These are phyloP conservation scores for Plenodomus tracheiphilus DNA, from an alignment of 2,329 filamentous ascomycete species.

Conservation along the genomic window DNA sequence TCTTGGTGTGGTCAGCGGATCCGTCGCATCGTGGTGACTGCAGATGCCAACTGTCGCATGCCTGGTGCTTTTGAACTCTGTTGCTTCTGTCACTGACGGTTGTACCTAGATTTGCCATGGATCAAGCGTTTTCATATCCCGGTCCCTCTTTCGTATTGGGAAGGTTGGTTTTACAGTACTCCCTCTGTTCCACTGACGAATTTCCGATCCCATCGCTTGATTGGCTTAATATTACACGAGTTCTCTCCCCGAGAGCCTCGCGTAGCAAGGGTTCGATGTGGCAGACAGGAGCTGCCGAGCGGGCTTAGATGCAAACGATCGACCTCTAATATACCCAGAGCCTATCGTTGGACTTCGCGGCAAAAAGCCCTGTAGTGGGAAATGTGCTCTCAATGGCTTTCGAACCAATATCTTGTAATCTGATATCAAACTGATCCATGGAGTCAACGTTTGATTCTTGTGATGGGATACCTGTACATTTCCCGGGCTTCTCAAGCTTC, in stretches of 20 bases:
- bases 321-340: slow-evolving; percentile 16
- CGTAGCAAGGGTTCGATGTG: slow-evolving; percentile 12
- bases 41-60: slow-evolving; percentile 7
- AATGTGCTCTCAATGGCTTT: background rate
- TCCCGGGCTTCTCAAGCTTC: background rate
- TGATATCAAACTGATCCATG: background rate
- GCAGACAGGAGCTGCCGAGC: slow-evolving; percentile 8
- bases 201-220: slow-evolving; percentile 2
- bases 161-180: background rate
- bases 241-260: slow-evolving; percentile 4
- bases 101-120: background rate
- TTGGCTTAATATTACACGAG: slow-evolving; percentile 13
- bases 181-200: background rate
- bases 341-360: slow-evolving; percentile 13
- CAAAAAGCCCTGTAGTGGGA: background rate
- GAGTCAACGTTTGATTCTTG: too few relatives aligned
- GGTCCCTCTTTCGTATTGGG: background rate
- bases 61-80: slow-evolving; percentile 2
- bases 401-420: slow-evolving; percentile 1
- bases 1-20: slow-evolving; percentile 25
- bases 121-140: background rate
- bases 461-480: background rate
- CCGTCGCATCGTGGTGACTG: slow-evolving; percentile 6
- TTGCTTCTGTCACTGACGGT: background rate
- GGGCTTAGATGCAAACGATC: slow-evolving; percentile 7